These are phyloP conservation scores for Candida frijolesensis DNA, from an alignment of 1,139 yeast species.

Conservation along the genomic window DNA sequence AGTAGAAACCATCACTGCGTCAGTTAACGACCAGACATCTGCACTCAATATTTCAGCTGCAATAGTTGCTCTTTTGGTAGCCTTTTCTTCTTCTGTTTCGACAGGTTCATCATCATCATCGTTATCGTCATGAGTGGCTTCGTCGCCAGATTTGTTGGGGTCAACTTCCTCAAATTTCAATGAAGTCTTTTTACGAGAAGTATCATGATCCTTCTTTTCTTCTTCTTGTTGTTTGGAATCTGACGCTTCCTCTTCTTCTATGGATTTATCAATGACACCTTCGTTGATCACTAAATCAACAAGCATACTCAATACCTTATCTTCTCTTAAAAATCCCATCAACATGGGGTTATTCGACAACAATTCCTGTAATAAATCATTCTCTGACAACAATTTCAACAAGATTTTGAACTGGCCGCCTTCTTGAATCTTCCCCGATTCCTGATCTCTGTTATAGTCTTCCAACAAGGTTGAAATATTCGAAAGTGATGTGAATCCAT, in stretches of 20 bases:
- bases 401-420: conserved; percentile 36
- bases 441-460: conserved; percentile 39
- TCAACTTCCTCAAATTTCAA: conserved; percentile 26
- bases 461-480: conserved; percentile 75
- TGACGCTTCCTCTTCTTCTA: conserved; percentile 3
- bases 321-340: conserved; percentile 78
- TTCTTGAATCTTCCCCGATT: conserved; percentile 21
- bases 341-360: conserved; percentile 80
- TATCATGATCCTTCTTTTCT: conserved; percentile 6
- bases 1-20: conserved; percentile 80
- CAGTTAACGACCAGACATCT: conserved; percentile 94
- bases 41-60: conserved; percentile 91
- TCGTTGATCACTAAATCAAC: conserved; percentile 67
- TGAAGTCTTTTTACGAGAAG: conserved; percentile 18
- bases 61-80: conserved; percentile 74
- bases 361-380: conserved; percentile 81
- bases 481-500: conserved; percentile 76
- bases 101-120: conserved; percentile 29
- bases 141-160: conserved; percentile 14
- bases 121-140: conserved; percentile 20
- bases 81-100: conserved; percentile 53
- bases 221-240: conserved; percentile 8
- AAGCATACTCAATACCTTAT: conserved; percentile 63
- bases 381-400: conserved; percentile 78
- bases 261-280: conserved; percentile 22